Evolutionary conservation across 345 rosid species (phyloP).

Genomic region (Murraya paniculata): DNA sequence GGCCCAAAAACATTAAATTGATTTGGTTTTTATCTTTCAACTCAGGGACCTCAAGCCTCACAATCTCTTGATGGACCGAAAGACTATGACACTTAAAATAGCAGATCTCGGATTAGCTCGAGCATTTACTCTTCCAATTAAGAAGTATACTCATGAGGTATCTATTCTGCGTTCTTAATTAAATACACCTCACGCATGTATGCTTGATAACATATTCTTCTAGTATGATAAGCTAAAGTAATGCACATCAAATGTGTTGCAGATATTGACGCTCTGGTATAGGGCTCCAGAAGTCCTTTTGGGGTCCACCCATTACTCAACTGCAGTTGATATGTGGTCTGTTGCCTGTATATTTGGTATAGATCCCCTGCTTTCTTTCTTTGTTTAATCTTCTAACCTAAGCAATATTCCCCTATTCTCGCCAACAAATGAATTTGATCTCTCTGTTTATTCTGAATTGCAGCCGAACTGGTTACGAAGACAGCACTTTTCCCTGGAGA

Average conservation of each 20-base stretch:
- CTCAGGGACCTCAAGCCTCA: constrained; percentile 96
- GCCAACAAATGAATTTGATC: background rate
- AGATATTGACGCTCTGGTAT: constrained; percentile 95
- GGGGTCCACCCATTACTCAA: constrained; percentile 94
- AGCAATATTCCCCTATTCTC: background rate
- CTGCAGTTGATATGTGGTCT: constrained; percentile 96
- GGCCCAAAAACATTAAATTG: background rate
- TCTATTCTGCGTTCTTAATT: background rate
- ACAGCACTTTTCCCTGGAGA: constrained; percentile 92
- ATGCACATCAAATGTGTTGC: constrained; percentile 6
- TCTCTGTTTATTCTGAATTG: constrained; percentile 2
- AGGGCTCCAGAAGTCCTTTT: constrained; percentile 97
- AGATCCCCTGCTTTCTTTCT: background rate
- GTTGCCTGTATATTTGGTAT: constrained; percentile 93
- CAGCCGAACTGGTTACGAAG: constrained; percentile 83
- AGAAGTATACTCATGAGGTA: constrained; percentile 97
- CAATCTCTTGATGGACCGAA: constrained; percentile 82
- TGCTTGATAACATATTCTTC: background rate
- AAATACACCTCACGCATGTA: background rate
- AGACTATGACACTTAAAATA: constrained; percentile 71
- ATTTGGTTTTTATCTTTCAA: background rate
- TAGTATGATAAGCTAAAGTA: background rate
- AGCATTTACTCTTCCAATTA: constrained; percentile 83
- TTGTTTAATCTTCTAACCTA: background rate
- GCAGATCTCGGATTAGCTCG: constrained; percentile 97